Percentiles rank a stretch among this genome's conserved stretches.
Conservation (phyloP, 148 eudicot genomes). For the Salicornia ramosissima region DNA sequence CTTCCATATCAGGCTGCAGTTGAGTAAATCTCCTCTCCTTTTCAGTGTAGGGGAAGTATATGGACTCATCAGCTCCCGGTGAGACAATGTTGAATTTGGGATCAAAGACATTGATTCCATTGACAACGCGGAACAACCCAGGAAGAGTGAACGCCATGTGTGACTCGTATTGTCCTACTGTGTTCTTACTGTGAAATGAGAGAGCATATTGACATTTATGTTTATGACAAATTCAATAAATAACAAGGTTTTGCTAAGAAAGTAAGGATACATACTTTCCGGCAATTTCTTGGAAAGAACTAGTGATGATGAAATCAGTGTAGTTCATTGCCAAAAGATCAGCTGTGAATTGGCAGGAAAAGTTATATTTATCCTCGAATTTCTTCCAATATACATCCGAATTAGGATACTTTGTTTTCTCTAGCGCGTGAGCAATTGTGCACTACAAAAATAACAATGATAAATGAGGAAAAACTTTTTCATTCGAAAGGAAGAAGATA, state of each 20-base stretch:
- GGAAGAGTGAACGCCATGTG: conserved; percentile 90
- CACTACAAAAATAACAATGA: conserved; percentile 79
- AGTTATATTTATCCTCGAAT: conserved; percentile 91
- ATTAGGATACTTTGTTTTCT: conserved; percentile 92
- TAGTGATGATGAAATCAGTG: conserved; percentile 93
- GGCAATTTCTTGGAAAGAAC: conserved; percentile 98
- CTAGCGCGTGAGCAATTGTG: conserved; percentile 95
- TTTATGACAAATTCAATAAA: neutral
- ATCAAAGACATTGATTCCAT: conserved; percentile 87
- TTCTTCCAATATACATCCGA: conserved; percentile 86
- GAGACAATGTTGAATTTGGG: conserved; percentile 97
- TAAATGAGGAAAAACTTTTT: conserved; percentile 33
- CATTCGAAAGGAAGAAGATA: conserved; percentile 14
- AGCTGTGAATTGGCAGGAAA: conserved; percentile 91
- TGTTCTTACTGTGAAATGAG: conserved; percentile 62
- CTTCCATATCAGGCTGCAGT: conserved; percentile 78
- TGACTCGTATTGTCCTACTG: conserved; percentile 93
- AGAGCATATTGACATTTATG: conserved; percentile 3
- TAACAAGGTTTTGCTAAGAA: neutral
- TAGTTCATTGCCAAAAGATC: conserved; percentile 94
- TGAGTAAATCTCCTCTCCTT: conserved; percentile 65
- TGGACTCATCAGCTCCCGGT: conserved; percentile 83
- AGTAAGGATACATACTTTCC: conserved; percentile 56
- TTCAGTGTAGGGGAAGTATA: conserved; percentile 80
- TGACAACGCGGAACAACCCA: conserved; percentile 89